A percentile compares a stretch with the other conserved stretches of the same genome.
phyloP scores from a whole-genome alignment of 805 yeast species.

The Hanseniaspora occidentalis region DNA sequence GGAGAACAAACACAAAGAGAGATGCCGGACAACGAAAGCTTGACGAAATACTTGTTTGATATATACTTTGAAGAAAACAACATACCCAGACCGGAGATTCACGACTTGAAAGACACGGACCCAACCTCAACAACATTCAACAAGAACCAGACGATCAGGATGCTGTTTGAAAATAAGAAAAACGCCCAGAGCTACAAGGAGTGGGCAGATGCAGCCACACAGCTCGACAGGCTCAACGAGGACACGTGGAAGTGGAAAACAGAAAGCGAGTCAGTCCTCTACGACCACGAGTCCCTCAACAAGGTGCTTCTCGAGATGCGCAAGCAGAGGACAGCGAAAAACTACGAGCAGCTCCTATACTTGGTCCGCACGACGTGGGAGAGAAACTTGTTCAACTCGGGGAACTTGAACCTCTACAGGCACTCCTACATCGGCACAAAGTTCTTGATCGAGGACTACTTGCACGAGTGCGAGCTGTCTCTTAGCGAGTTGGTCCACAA shows the following conservation, averaged over 20 bases:
- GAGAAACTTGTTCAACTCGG: slow-evolving; percentile 78
- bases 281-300: slow-evolving; percentile 56
- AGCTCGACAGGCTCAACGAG: slow-evolving; percentile 46
- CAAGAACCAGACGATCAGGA: slow-evolving; percentile 25
- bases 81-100: not conserved
- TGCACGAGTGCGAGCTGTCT: slow-evolving; percentile 58
- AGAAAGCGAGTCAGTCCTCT: slow-evolving; percentile 45
- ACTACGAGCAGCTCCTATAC: slow-evolving; percentile 52
- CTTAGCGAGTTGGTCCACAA: slow-evolving; percentile 13
- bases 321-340: slow-evolving; percentile 42
- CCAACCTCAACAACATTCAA: slow-evolving; percentile 11
- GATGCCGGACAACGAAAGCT: not conserved
- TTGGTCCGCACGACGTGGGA: slow-evolving; percentile 75
- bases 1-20: not conserved
- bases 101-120: not conserved
- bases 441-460: slow-evolving; percentile 66
- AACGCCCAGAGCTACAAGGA: slow-evolving; percentile 40
- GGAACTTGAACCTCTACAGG: slow-evolving; percentile 63
- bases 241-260: slow-evolving; percentile 66
- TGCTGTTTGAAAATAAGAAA: slow-evolving; percentile 31
- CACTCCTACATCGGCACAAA: slow-evolving; percentile 84
- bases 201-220: slow-evolving; percentile 55
- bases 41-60: not conserved
- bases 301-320: slow-evolving; percentile 42
- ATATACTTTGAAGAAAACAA: not conserved